phyloP scores from a whole-genome alignment of 371 early-diverging fungal species.

The Mucor irregularis region DNA sequence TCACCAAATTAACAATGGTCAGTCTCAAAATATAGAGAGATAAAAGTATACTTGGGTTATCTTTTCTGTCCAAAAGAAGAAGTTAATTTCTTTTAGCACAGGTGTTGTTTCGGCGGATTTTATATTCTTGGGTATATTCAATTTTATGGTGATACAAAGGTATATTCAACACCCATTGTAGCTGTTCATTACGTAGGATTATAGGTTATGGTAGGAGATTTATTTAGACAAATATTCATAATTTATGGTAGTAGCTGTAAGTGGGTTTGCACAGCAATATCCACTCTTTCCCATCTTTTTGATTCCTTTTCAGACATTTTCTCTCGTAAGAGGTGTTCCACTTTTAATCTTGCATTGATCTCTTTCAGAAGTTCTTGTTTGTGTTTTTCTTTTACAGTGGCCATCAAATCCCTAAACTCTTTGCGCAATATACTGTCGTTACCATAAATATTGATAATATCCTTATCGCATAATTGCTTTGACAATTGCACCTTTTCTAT shows the following conservation, averaged over 20 bases:
- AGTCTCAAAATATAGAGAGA: too few species aligned
- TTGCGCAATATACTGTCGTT: conserved; percentile 49
- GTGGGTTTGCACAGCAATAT: conserved; percentile 42
- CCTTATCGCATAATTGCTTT: conserved; percentile 33
- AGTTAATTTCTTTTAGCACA: neutral
- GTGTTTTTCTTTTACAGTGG: conserved; percentile 48
- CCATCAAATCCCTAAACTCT: conserved; percentile 60
- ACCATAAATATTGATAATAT: conserved; percentile 19
- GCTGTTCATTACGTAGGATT: too few species aligned
- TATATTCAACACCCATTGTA: neutral
- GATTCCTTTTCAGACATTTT: conserved; percentile 49
- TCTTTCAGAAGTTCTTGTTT: conserved; percentile 43
- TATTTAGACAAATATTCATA: neutral
- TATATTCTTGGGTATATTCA: neutral
- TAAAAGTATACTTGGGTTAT: neutral
- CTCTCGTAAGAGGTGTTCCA: conserved; percentile 45
- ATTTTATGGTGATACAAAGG: too few species aligned
- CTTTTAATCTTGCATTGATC: conserved; percentile 30
- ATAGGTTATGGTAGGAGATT: too few species aligned
- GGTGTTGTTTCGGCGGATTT: too few species aligned
- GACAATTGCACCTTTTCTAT: conserved; percentile 28
- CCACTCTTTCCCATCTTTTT: conserved; percentile 43
- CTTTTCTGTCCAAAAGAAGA: conserved; percentile 4
- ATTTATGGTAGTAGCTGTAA: conserved; percentile 10
- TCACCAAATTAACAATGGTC: too few species aligned